These are phyloP conservation scores for Nannochloropsis gaditana DNA, from an alignment of 108 stramenopile genomes.

Conservation along the genomic window DNA sequence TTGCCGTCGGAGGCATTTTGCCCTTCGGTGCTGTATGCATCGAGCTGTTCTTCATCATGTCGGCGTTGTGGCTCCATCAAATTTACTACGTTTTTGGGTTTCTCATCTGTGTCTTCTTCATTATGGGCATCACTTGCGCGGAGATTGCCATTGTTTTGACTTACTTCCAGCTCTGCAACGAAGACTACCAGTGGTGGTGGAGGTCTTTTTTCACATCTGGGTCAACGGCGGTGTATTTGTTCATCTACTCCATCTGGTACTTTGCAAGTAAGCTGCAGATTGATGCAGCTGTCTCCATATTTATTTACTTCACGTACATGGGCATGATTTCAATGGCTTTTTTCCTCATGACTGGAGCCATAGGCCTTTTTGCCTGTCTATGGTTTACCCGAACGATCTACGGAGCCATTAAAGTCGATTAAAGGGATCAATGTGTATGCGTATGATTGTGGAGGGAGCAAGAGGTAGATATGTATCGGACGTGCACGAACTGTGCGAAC, in stretches of 20 bases:
- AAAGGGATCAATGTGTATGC: neutral
- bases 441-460: too few relatives aligned
- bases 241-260: conserved; percentile 96
- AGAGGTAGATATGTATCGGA: too few relatives aligned
- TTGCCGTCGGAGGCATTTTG: conserved; percentile 83
- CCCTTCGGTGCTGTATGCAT: conserved; percentile 95
- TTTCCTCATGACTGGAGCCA: conserved; percentile 82
- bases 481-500: too few relatives aligned
- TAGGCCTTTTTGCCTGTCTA: conserved; percentile 75
- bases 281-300: conserved; percentile 39
- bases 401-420: conserved; percentile 59
- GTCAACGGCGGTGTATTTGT: conserved; percentile 81
- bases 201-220: conserved; percentile 82
- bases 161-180: conserved; percentile 94
- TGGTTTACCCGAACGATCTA: conserved; percentile 64
- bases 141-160: conserved; percentile 90
- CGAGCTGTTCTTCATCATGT: conserved; percentile 99
- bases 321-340: conserved; percentile 82
- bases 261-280: conserved; percentile 54
- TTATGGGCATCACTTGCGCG: conserved; percentile 84
- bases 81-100: conserved; percentile 99
- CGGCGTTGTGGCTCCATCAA: conserved; percentile 94
- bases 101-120: conserved; percentile 80
- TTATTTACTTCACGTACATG: conserved; percentile 81
- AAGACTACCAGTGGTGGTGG: conserved; percentile 99